Conservation (phyloP, 192 early-diverging fungal genomes). For the Coemansia aciculifera region DNA sequence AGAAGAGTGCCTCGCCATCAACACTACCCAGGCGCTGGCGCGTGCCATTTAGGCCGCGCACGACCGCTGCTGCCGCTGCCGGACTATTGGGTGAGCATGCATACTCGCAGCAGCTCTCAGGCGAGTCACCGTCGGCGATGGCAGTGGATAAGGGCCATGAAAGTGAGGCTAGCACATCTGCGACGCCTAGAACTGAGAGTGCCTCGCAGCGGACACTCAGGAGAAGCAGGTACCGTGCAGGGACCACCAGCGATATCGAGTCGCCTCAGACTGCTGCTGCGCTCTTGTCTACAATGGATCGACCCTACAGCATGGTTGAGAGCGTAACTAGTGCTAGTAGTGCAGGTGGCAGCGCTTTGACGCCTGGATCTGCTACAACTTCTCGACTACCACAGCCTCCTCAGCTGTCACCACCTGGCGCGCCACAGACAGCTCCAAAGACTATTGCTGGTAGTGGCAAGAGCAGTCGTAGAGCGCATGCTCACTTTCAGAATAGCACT, state of each 20-base stretch:
- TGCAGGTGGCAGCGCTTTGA: not conserved
- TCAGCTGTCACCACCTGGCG: not conserved
- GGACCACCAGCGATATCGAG: conserved; percentile 55
- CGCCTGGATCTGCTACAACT: conserved; percentile 5
- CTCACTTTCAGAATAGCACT: conserved; percentile 2
- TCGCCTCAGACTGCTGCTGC: conserved; percentile 25
- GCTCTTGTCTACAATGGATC: conserved; percentile 14
- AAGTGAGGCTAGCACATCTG: conserved; percentile 12
- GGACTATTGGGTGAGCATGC: conserved; percentile 1
- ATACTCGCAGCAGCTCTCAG: conserved; percentile 14
- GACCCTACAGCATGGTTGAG: conserved; percentile 54
- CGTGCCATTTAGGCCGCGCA: conserved; percentile 40
- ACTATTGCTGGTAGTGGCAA: not conserved
- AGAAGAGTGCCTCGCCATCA: conserved; percentile 43
- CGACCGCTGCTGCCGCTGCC: conserved; percentile 1
- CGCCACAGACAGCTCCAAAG: not conserved
- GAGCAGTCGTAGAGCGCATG: not conserved
- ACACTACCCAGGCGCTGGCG: conserved; percentile 41
- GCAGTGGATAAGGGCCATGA: conserved; percentile 4
- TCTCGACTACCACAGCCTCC: not conserved
- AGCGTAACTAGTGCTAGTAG: conserved; percentile 31
- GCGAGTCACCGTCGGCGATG: not conserved
- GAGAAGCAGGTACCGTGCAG: conserved; percentile 45
- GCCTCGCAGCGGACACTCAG: conserved; percentile 11
- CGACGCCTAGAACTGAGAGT: not conserved